Evolutionary conservation across 805 yeast species (phyloP).

Genomic region (Candida glaebosa): DNA sequence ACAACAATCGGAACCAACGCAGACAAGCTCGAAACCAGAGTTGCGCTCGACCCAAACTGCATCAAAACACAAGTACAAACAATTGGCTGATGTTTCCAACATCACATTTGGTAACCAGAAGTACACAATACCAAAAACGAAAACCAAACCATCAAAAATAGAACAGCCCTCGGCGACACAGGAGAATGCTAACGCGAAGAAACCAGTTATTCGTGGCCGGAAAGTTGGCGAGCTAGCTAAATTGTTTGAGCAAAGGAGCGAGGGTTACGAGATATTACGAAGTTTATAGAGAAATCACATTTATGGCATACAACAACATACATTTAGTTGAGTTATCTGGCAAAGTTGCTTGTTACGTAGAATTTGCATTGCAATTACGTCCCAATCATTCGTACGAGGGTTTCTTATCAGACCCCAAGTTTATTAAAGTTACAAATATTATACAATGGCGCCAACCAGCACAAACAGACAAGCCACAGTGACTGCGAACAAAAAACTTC

Average conservation of each 20-base stretch:
- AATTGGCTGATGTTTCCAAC: conserved; percentile 19
- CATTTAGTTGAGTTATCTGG: too few species aligned
- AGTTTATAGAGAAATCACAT: conserved; percentile 16
- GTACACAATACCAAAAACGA: conserved; percentile 23
- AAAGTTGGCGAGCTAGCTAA: conserved; percentile 63
- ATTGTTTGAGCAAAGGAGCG: conserved; percentile 57
- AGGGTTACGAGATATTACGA: conserved; percentile 34
- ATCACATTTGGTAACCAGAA: conserved; percentile 6
- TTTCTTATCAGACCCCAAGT: too few species aligned
- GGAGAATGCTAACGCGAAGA: conserved; percentile 11
- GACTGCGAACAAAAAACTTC: too few species aligned
- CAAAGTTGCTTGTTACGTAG: too few species aligned
- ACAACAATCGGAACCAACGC: background rate
- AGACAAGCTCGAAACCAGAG: background rate
- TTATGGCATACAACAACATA: conserved; percentile 1
- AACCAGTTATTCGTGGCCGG: conserved; percentile 49
- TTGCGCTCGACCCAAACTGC: conserved; percentile 3
- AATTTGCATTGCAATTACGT: too few species aligned
- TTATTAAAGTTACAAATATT: too few species aligned
- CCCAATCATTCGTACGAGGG: too few species aligned
- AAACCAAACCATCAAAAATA: conserved; percentile 28
- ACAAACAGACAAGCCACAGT: too few species aligned
- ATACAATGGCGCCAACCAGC: too few species aligned
- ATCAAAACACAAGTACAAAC: conserved; percentile 4
- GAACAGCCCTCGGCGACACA: conserved; percentile 16